These are phyloP conservation scores for Nakaseomyces sp. DNA, from an alignment of 1,139 yeast species.

Conservation along the genomic window DNA sequence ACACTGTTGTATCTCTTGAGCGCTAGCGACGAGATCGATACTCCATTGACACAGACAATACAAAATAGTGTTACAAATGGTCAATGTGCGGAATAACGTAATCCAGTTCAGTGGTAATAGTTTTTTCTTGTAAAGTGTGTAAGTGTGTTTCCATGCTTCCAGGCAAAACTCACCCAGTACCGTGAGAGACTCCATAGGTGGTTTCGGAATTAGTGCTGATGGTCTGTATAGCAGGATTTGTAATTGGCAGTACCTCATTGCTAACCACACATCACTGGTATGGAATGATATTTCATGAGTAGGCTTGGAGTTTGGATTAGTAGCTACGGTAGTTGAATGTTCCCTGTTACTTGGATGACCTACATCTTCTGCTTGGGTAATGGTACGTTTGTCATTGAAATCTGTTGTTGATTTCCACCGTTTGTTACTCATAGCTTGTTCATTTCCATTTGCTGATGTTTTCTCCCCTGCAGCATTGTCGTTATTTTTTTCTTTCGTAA, in stretches of 20 bases:
- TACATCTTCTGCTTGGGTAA: not conserved
- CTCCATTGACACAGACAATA: constrained; percentile 41
- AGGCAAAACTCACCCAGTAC: constrained; percentile 37
- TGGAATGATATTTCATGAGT: constrained; percentile 31
- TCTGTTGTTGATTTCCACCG: not conserved
- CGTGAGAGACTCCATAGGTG: constrained; percentile 34
- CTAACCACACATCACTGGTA: constrained; percentile 40
- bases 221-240: constrained; percentile 40
- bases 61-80: constrained; percentile 39
- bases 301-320: constrained; percentile 5
- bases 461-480: too few species aligned
- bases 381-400: not conserved
- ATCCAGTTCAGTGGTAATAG: constrained; percentile 43
- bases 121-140: constrained; percentile 37
- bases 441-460: too few species aligned
- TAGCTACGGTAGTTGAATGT: not conserved
- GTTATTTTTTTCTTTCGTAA: too few species aligned
- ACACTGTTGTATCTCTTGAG: constrained; percentile 38
- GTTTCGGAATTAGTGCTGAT: constrained; percentile 39
- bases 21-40: constrained; percentile 38
- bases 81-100: constrained; percentile 38
- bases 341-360: too few species aligned
- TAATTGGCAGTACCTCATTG: constrained; percentile 40
- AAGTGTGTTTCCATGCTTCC: constrained; percentile 36
- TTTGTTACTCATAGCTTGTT: too few species aligned